Evolutionary conservation across 306 rosid genomes (phyloP), one percentile per base, ranked within the genome.

Genomic region (Lotus japonicus): DNA sequence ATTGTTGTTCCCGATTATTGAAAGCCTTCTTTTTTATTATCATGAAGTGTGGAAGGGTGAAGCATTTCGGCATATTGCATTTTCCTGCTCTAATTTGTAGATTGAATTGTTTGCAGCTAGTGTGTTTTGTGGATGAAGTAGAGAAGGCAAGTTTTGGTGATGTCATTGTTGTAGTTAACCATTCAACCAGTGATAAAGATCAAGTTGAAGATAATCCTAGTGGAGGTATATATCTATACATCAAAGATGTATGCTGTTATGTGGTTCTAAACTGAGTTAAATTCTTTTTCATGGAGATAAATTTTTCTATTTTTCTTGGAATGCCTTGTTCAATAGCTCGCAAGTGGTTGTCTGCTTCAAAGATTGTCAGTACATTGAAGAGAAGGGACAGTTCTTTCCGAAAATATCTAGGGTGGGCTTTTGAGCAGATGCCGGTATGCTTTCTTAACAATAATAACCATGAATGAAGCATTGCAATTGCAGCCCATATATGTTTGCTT

Each of bases 331-430:
- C 59, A 19, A 64, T 72, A 92, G 95, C 61, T 70, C 80, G 60
- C 76, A 87, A 68, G 72, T 66, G 69, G 83, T 58, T 84, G 72
- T 31, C 42, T 62, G 62, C 75, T 58, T 71, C 87, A 73, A 86
- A 76, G 77, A 68, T 76, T 79, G 77, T 84, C 58, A 71, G 67
- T 72, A 72, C 70, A 66, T 55, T 84, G 83, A 86, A 83, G 88
- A 83, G 82, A 75, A 80, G 95, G 71, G 98, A 92, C 63, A 69
- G 78, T 60, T 81, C 84, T 42, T 92, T 89, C 66, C 81, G 78
- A 68, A 68, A 75, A 68, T 53, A 7, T 66, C 73, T 92, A 56
- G 85, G 81, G 81, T 62, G 77, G 78, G 86, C 89, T 76, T 78
- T 82, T 73, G 86, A 81, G 60, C 26, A 61, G 79, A 60, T 82